Percentiles rank a stretch among this genome's conserved stretches.
phyloP scores from a whole-genome alignment of 768 basidiomycete genomes.

The Stropharia rugosoannulata region DNA sequence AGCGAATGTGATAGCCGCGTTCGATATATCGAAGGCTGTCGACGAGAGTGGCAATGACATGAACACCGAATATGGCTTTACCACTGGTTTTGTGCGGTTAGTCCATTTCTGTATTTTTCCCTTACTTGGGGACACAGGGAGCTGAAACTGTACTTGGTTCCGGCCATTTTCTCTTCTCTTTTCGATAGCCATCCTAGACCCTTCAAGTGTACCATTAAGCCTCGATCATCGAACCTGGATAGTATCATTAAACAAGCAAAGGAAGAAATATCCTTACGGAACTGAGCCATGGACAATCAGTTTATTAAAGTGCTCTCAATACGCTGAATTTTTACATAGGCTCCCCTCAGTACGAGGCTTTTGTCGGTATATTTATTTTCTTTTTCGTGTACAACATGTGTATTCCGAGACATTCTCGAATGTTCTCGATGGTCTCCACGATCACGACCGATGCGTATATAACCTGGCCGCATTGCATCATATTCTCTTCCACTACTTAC shows the following conservation, averaged over 20 bases:
- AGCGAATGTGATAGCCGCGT: slow-evolving; percentile 41
- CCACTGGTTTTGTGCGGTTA: slow-evolving; percentile 46
- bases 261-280: slow-evolving; percentile 13
- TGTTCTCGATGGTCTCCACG: slow-evolving; percentile 7
- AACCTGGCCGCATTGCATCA: not conserved
- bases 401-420: slow-evolving; percentile 12
- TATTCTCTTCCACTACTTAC: not conserved
- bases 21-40: slow-evolving; percentile 40
- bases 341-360: not conserved
- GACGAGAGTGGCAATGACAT: slow-evolving; percentile 44
- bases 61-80: slow-evolving; percentile 36
- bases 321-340: not conserved
- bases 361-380: not conserved
- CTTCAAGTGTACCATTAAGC: slow-evolving; percentile 45
- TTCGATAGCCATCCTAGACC: slow-evolving; percentile 47
- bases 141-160: not conserved
- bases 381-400: not conserved
- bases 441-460: not conserved
- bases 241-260: slow-evolving; percentile 29
- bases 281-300: not conserved
- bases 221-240: slow-evolving; percentile 35
- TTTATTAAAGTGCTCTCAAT: not conserved
- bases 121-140: not conserved
- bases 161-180: not conserved
- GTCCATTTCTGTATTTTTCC: slow-evolving; percentile 10